Conservation (phyloP, 768 basidiomycete genomes). For the Royoungia palumana region DNA sequence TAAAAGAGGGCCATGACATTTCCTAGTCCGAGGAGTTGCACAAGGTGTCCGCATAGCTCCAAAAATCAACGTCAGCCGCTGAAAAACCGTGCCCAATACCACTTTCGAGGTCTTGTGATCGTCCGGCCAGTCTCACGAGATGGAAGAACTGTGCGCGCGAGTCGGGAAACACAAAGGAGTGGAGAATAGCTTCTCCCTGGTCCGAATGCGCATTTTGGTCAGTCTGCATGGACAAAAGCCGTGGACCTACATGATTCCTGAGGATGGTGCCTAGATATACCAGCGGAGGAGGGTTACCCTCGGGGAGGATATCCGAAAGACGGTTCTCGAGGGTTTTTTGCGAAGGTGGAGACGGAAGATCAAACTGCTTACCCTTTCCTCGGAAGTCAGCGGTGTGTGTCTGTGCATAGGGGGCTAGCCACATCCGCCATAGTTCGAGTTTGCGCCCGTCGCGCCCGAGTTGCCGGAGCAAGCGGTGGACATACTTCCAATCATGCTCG, state of each 20-base stretch:
- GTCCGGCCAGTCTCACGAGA: slow-evolving; percentile 46
- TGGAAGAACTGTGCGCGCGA: slow-evolving; percentile 66
- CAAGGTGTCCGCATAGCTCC: slow-evolving; percentile 51
- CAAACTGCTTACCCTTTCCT: slow-evolving; percentile 45
- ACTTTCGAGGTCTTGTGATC: slow-evolving; percentile 32
- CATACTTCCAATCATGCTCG: slow-evolving; percentile 59
- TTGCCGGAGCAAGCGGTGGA: slow-evolving; percentile 47
- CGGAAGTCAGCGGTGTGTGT: slow-evolving; percentile 19
- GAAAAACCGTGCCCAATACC: slow-evolving; percentile 27
- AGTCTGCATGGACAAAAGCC: not conserved
- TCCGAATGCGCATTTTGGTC: slow-evolving; percentile 8
- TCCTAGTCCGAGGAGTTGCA: not conserved
- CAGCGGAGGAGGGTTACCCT: slow-evolving; percentile 27
- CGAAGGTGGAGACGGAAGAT: slow-evolving; percentile 13
- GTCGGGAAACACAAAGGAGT: slow-evolving; percentile 68
- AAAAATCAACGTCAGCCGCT: slow-evolving; percentile 56
- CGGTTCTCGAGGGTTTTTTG: slow-evolving; percentile 4
- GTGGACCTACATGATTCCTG: slow-evolving; percentile 54
- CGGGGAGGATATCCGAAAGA: slow-evolving; percentile 9
- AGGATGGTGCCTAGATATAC: slow-evolving; percentile 52
- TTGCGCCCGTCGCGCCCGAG: slow-evolving; percentile 67
- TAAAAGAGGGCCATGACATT: not conserved
- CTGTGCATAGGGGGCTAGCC: slow-evolving; percentile 49
- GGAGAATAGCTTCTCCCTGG: slow-evolving; percentile 56
- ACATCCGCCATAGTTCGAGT: slow-evolving; percentile 71